phyloP scores from a whole-genome alignment of 2,329 filamentous ascomycete species.

The Hirsutella minnesotensis region DNA sequence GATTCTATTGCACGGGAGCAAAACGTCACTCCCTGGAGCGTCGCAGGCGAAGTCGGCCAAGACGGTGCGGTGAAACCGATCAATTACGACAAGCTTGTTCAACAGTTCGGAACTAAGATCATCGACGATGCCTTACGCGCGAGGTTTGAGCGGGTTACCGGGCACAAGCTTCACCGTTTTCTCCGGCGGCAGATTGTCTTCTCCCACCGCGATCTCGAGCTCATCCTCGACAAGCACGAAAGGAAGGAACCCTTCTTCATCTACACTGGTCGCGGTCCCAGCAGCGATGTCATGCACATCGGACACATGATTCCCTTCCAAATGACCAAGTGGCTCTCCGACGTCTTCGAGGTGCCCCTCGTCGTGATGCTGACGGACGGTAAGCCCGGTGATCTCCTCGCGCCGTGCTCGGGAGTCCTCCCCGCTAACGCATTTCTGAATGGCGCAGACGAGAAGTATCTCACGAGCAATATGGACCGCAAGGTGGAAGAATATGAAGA shows the following conservation, averaged over 20 bases:
- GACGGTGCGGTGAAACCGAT: conserved; percentile 66
- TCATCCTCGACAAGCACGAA: conserved; percentile 82
- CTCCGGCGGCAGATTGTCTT: conserved; percentile 84
- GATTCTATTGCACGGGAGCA: conserved; percentile 16
- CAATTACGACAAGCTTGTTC: conserved; percentile 46
- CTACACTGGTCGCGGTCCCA: conserved; percentile 86
- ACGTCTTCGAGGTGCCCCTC: conserved; percentile 87
- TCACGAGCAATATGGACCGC: conserved; percentile 13
- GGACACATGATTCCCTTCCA: conserved; percentile 19
- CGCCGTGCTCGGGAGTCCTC: too few species aligned
- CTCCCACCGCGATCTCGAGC: conserved; percentile 77
- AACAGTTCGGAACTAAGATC: conserved; percentile 43
- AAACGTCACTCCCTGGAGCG: conserved; percentile 50
- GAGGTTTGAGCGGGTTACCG: conserved; percentile 81
- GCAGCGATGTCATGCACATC: conserved; percentile 80
- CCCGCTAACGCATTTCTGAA: too few species aligned
- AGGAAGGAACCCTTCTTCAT: conserved; percentile 85
- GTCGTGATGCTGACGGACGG: conserved; percentile 89
- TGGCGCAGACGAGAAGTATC: conserved; percentile 41
- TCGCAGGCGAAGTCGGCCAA: conserved; percentile 52
- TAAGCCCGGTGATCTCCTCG: conserved; percentile 10
- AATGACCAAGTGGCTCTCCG: conserved; percentile 75
- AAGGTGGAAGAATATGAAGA: too few species aligned
- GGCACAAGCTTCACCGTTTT: conserved; percentile 80
- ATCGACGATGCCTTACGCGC: conserved; percentile 67